Evolutionary conservation across 2,329 filamentous ascomycete species (phyloP), one percentile per base, ranked within the genome.

Genomic region (Gnomoniopsis smithogilvyi): DNA sequence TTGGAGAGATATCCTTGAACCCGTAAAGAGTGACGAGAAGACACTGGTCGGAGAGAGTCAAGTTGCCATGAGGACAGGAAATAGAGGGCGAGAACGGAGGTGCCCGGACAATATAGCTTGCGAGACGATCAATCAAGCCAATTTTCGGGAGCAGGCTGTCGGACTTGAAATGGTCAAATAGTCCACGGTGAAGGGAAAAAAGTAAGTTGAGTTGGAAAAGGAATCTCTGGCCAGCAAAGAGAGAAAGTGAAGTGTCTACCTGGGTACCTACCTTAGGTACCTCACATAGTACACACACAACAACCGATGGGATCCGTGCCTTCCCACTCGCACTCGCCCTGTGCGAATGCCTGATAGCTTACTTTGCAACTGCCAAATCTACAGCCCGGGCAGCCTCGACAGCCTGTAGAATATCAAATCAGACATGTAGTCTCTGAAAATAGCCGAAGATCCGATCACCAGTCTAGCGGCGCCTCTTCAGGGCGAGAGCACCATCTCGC

Each of bases 401-500:
- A 30, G 8, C 26, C 26, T 30, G 54, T 30, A 36, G 46, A 26
- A 22, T n/a, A 34, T n/a, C 33, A 24, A n/a, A 21, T 22, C 22
- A 43, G 21, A 24, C 53, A 50, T 56, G 8, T 33, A 36, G 50
- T 52, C 33, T 58, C 49, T 58, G 49, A 41, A 33, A 52, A 53
- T 17, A 45, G 51, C 51, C 51, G 36, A 53, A 53, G 8, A 33
- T n/a, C 38, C 21, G 38, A 38, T 3, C 11, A 6, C 14, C 4
- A 6, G 17, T 45, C 17, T 22, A 12, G 30, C 8, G 22, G 15
- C 34, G 30, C 17, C 26, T 51, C 51, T 33, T 17, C 51, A 19
- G n/a, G 21, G n/a, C 12, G 4, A 30, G 26, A 30, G 26, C 26
- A 30, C 26, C 26, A 30, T 30, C 26, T 30, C 34, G 41, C 22